Conservation (phyloP, 1,139 yeast genomes). For the Yamadazyma sp. region DNA sequence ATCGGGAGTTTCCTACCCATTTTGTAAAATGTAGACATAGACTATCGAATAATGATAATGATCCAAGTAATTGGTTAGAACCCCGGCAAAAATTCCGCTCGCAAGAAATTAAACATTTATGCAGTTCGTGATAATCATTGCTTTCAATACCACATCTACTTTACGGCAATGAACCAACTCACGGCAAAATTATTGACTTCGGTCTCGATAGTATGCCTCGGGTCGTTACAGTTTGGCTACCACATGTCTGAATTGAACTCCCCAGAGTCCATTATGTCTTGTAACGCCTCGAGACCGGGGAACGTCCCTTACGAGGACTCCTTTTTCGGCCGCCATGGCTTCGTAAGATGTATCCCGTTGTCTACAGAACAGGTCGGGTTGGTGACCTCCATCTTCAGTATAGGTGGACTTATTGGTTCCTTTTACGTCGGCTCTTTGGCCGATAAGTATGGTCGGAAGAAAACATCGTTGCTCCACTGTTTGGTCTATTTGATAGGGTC, state of each 20-base stretch:
- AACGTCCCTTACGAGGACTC: conserved; percentile 29
- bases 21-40: conserved; percentile 1
- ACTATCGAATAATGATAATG: background rate
- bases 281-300: conserved; percentile 34
- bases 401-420: conserved; percentile 87
- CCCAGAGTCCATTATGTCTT: conserved; percentile 43
- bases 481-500: conserved; percentile 68
- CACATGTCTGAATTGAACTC: conserved; percentile 53
- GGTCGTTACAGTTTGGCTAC: conserved; percentile 50
- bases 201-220: conserved; percentile 39
- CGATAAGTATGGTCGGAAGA: conserved; percentile 64
- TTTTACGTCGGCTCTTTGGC: conserved; percentile 71
- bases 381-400: conserved; percentile 78
- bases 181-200: conserved; percentile 30
- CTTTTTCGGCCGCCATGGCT: conserved; percentile 41
- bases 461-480: conserved; percentile 57
- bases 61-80: too few relatives aligned
- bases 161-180: conserved; percentile 12
- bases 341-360: conserved; percentile 55
- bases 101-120: too few relatives aligned
- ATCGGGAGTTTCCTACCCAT: conserved; percentile 90
- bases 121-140: too few relatives aligned
- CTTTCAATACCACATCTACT: too few relatives aligned
- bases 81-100: too few relatives aligned
- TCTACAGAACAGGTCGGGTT: conserved; percentile 68